Evolutionary conservation across 2,329 filamentous ascomycete genomes (phyloP), one percentile per base, ranked within the genome.

Genomic region (Orbilia ellipsospora): DNA sequence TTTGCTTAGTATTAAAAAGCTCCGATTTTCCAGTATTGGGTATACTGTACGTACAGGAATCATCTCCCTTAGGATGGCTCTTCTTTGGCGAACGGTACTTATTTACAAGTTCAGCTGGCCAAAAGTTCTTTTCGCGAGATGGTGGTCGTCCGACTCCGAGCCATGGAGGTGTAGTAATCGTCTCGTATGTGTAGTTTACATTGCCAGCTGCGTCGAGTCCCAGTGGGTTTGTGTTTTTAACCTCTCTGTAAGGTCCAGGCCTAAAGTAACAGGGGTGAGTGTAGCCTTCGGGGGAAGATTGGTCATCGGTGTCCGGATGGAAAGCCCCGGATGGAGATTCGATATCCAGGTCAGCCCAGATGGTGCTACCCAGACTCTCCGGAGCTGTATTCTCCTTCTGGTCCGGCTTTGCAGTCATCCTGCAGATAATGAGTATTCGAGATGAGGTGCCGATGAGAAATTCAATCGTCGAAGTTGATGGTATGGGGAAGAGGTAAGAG

Each of bases 61-160:
- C 44, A n/a, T 48, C 44, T 15, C 13, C 44, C 16, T 48, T 48
- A 60, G 51, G 7, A 64, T 28, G 12, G 52, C 51, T 15, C 16
- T 57, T 59, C n/a, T 31, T 31, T 2, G 62, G 69, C 15, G 56
- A 56, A 4, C 55, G 13, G 2, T 65, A 20, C 13, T 66, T 65
- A 13, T 42, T 40, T n/a, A 68, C 36, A 20, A 74, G 48, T 18
- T 74, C 57, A 20, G 50, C 18, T 10, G 70, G 70, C 70, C 70
- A 74, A 8, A 13, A 68, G 3, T 36, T 31, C 16, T 31, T 16
- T 6, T 64, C 63, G 15, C 45, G 50, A 20, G 60, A 64, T 4
- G 20, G 42, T 8, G 70, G 70, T 26, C 59, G 50, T 12, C 31
- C 63, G 55, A 28, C 62, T 28, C n/a, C 45, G 57, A 18, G 15